Conservation (phyloP, 176 grass and related monocot species). For the Hsuehochloa calcarea region DNA sequence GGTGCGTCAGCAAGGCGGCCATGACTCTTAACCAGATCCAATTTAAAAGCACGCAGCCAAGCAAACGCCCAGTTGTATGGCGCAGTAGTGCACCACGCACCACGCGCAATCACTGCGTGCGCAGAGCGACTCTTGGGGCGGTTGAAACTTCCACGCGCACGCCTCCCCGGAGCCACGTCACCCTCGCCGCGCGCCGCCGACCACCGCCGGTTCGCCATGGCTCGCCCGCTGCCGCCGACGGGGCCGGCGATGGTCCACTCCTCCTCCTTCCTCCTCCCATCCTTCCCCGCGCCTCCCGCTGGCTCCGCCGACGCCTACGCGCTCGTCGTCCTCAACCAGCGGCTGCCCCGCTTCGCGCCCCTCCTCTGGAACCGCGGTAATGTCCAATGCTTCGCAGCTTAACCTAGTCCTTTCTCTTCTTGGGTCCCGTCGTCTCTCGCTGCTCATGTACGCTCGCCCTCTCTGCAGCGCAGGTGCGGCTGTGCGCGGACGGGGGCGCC, state of each 20-base stretch:
- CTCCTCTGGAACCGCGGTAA: constrained; percentile 65
- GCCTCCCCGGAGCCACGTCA: not conserved
- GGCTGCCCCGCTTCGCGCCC: constrained; percentile 62
- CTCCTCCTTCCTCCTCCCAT: constrained; percentile 57
- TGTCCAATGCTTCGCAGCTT: not conserved
- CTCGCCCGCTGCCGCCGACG: not conserved
- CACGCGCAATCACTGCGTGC: too few relatives aligned
- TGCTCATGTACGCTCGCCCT: not conserved
- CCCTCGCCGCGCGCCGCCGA: not conserved
- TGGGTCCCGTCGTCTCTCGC: not conserved
- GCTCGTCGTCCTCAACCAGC: constrained; percentile 74
- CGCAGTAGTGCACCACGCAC: too few relatives aligned
- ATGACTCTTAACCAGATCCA: too few relatives aligned
- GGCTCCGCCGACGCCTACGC: constrained; percentile 31
- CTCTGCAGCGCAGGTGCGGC: constrained; percentile 55
- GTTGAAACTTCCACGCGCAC: not conserved
- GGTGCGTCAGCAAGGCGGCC: too few relatives aligned
- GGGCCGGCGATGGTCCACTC: constrained; percentile 53
- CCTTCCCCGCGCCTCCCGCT: not conserved
- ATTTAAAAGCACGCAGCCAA: not conserved
- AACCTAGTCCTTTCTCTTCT: not conserved
- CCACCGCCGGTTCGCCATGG: not conserved
- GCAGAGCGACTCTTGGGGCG: not conserved
- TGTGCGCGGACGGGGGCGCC: constrained; percentile 78
- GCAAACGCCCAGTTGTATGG: too few relatives aligned